Percentiles rank a stretch among this genome's conserved stretches.
Evolutionary conservation across 352 stramenopile genomes (phyloP).

Genomic region (Phytophthora pini): DNA sequence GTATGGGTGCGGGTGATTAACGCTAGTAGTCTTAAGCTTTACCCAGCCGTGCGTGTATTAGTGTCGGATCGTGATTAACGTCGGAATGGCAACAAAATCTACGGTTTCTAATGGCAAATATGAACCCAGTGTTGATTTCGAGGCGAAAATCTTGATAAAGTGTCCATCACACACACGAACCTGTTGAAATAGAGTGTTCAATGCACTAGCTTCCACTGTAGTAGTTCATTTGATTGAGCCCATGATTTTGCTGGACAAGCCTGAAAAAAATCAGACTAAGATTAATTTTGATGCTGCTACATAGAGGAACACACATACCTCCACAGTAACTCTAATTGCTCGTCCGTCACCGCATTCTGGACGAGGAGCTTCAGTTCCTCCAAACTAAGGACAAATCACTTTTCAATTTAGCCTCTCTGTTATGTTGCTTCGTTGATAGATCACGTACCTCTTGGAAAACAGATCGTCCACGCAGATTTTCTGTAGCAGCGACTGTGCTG

Average conservation of each 20-base stretch:
- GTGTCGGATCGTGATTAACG: neutral
- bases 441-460: slow-evolving; percentile 45
- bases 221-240: slow-evolving; percentile 17
- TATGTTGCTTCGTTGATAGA: neutral
- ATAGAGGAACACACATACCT: slow-evolving; percentile 28
- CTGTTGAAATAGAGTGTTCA: neutral
- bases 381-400: slow-evolving; percentile 31
- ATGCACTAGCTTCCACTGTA: neutral
- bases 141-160: neutral
- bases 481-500: slow-evolving; percentile 74
- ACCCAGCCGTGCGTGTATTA: neutral
- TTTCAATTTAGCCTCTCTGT: neutral
- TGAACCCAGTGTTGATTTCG: neutral
- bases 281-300: neutral
- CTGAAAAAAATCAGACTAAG: slow-evolving; percentile 10
- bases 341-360: slow-evolving; percentile 41
- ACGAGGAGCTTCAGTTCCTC: slow-evolving; percentile 45
- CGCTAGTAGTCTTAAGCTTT: no score
- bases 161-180: neutral
- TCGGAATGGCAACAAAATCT: neutral
- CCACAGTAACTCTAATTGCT: slow-evolving; percentile 58
- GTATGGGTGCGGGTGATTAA: neutral
- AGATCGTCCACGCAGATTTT: slow-evolving; percentile 69
- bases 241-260: slow-evolving; percentile 37
- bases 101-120: no score